Evolutionary conservation across 2,329 filamentous ascomycete species (phyloP).

Genomic region (Sporothrix protearum): DNA sequence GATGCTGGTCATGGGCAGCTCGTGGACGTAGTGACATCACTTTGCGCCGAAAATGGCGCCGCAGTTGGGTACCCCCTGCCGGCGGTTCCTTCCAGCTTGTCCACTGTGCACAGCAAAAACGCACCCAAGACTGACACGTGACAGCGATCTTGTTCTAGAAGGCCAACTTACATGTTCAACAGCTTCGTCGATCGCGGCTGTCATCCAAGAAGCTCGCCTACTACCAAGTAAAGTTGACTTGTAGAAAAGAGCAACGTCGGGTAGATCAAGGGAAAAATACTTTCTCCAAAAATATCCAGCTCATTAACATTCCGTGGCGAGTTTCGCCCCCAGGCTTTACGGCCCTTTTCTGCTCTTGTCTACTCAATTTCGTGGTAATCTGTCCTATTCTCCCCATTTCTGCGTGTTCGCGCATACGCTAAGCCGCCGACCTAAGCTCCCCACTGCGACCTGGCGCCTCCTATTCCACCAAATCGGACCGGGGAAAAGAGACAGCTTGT

Average conservation of each 20-base stretch:
- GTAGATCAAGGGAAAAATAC: background rate
- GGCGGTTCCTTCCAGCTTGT: background rate
- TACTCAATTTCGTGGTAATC: background rate
- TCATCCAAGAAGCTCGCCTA: background rate
- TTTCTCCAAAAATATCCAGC: background rate
- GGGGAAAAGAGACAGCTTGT: background rate
- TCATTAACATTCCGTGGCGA: background rate
- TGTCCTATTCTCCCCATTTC: conserved; percentile 3
- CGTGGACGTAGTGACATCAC: conserved; percentile 15
- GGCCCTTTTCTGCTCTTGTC: background rate
- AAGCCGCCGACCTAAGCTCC: conserved; percentile 3
- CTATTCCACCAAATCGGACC: conserved; percentile 3
- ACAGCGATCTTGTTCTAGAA: conserved; percentile 8
- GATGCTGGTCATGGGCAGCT: background rate
- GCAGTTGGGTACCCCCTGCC: background rate
- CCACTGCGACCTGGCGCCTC: conserved; percentile 13
- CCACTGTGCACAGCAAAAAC: background rate
- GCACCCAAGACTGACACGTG: background rate
- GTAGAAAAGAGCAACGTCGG: background rate
- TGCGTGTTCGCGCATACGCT: conserved; percentile 7
- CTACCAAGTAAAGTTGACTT: background rate
- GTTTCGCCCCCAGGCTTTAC: background rate
- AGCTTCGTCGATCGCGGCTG: background rate
- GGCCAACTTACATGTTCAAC: background rate
- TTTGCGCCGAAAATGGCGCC: conserved; percentile 16